A percentile compares a stretch with the other conserved stretches of the same genome.
These are phyloP conservation scores for Quaeritorhiza haematococci DNA, from an alignment of 371 early-diverging fungal species.

Conservation along the genomic window DNA sequence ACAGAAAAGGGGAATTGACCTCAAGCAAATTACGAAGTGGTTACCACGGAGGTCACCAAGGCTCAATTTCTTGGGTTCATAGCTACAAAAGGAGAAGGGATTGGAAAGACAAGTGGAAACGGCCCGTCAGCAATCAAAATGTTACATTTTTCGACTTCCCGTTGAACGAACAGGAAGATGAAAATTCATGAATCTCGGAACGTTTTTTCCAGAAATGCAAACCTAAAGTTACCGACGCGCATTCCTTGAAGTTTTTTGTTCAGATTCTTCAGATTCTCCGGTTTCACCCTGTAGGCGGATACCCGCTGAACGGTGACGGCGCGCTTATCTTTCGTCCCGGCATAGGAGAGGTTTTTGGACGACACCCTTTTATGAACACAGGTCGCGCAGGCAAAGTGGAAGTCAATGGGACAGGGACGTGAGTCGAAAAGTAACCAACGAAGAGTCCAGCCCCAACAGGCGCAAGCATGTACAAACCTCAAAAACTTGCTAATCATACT, in stretches of 20 bases:
- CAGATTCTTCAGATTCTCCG: slow-evolving; percentile 51
- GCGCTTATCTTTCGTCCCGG: slow-evolving; percentile 98
- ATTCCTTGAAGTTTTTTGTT: slow-evolving; percentile 57
- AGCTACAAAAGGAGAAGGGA: slow-evolving; percentile 32
- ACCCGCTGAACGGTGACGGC: slow-evolving; percentile 91
- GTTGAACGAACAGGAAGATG: too few species aligned
- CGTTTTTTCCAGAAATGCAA: too few species aligned
- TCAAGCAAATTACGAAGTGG: slow-evolving; percentile 75
- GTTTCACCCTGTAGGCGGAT: slow-evolving; percentile 61
- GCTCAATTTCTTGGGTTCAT: slow-evolving; percentile 54
- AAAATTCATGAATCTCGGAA: too few species aligned
- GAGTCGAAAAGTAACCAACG: background rate
- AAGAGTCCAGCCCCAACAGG: too few species aligned
- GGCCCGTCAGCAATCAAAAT: background rate
- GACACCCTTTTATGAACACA: slow-evolving; percentile 27
- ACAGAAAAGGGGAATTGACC: slow-evolving; percentile 18
- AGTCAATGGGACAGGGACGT: too few species aligned
- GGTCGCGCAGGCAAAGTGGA: background rate
- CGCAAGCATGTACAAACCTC: slow-evolving; percentile 25
- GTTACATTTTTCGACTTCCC: background rate
- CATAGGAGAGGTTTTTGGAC: slow-evolving; percentile 68
- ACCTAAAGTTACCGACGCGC: slow-evolving; percentile 71
- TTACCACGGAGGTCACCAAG: slow-evolving; percentile 88
- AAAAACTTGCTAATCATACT: slow-evolving; percentile 50
- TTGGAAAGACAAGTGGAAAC: background rate